Evolutionary conservation across 768 basidiomycete species (phyloP).

Genomic region (Lepiota brunneoincarnata): DNA sequence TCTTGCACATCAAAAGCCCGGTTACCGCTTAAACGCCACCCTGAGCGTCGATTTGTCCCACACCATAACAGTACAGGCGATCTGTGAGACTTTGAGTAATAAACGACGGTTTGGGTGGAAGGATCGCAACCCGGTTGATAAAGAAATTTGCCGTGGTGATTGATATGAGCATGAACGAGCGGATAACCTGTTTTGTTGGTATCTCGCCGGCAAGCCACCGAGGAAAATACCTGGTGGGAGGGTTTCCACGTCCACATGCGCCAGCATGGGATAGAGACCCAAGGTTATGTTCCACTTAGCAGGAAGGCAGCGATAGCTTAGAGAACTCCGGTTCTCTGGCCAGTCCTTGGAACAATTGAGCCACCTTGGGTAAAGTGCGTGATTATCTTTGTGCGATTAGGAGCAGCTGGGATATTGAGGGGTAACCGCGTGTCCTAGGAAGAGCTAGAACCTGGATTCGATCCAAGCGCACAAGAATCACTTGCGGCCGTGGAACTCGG

Average conservation of each 20-base stretch:
- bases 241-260: too few relatives aligned
- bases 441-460: too few relatives aligned
- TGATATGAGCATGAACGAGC: not conserved
- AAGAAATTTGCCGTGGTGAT: not conserved
- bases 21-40: slow-evolving; percentile 28
- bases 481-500: too few relatives aligned
- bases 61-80: not conserved
- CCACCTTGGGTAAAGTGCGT: too few relatives aligned
- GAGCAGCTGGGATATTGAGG: too few relatives aligned
- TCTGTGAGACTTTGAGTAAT: not conserved
- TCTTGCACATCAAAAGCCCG: not conserved
- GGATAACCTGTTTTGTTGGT: not conserved
- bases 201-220: not conserved
- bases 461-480: too few relatives aligned
- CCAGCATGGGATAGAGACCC: not conserved
- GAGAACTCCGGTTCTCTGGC: too few relatives aligned
- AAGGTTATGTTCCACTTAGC: not conserved
- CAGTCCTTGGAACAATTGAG: too few relatives aligned
- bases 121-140: not conserved
- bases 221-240: not conserved
- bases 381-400: too few relatives aligned
- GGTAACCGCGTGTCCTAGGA: too few relatives aligned
- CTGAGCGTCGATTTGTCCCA: not conserved
- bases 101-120: not conserved
- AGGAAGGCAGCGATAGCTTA: not conserved